Evolutionary conservation across 805 yeast genomes (phyloP), one percentile per base, ranked within the genome.

Genomic region (Schwanniomyces occidentalis): DNA sequence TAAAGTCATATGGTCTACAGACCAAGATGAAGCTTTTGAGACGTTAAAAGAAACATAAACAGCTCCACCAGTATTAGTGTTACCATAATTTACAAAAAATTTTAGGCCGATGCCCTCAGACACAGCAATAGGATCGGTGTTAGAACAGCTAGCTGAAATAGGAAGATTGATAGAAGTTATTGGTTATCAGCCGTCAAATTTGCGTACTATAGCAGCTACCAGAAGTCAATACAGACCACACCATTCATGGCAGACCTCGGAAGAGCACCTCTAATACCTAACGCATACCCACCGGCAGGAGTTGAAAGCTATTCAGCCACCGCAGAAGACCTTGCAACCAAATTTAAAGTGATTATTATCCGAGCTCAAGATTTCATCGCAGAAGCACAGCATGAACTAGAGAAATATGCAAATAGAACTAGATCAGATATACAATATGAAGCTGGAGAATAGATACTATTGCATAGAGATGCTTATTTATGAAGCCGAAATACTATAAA

Each of bases 161-260:
- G 3, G 9, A 8, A 23, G 13, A 3, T 8, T 23, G 4, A 23
- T 9, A 3, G 26, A 15, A 3, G 14, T 23, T 12, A 8, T 23
- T 12, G 26, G 13, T 4, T 23, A 8, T 6, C 13, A 12, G 4
- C 3, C 13, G 6, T 12, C n/a, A 6, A 23, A 8, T 9, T 23
- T 23, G 8, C n/a, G 3, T 4, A 4, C 14, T 26, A 32, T 20
- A 26, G 15, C 16, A 20, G 16, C 9, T 26, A 26, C 15, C 28
- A 25, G 13, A 16, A 10, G 7, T 25, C 28, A 25, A 25, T 25
- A 5, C 28, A 25, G 9, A 25, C 28, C 5, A 27, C 31, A 27
- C 31, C 31, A 8, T 27, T 27, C 13, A 13, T 16, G 15, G 31
- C 31, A 16, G 31, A 27, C 18, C n/a, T 27, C n/a, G 16, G 31